Conservation (phyloP, 73 alveolate genomes). For the Symbiodinium pilosum region DNA sequence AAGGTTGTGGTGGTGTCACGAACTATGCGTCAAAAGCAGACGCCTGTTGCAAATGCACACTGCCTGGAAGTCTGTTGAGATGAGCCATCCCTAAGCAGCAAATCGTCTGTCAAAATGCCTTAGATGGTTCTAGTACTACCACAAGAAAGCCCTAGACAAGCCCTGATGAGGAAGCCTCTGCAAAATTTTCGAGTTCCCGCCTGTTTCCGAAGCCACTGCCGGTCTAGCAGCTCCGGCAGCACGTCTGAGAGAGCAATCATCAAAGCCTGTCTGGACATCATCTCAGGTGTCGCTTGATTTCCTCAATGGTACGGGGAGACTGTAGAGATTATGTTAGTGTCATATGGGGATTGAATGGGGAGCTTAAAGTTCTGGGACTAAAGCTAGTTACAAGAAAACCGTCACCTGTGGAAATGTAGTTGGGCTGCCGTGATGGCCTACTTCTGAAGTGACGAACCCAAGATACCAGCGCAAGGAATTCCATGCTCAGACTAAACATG, state of each 20-base stretch:
- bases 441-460: too few species aligned
- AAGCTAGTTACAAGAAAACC: too few species aligned
- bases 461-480: too few species aligned
- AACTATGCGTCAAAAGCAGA: not conserved
- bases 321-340: too few species aligned
- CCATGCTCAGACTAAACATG: too few species aligned
- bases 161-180: not conserved
- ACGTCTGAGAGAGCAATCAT: constrained; percentile 81
- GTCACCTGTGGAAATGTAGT: too few species aligned
- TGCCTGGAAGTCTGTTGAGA: not conserved
- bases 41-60: not conserved
- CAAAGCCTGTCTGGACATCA: constrained; percentile 13
- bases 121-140: too few species aligned
- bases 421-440: too few species aligned
- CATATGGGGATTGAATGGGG: not conserved
- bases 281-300: too few species aligned
- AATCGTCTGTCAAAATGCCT: too few species aligned
- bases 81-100: not conserved
- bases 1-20: not conserved
- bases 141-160: too few species aligned
- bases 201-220: not conserved
- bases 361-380: not conserved
- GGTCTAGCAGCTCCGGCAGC: constrained; percentile 47
- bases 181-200: not conserved
- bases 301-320: too few species aligned